Percentiles rank a stretch among this genome's conserved stretches.
Evolutionary conservation across 2,329 filamentous ascomycete genomes (phyloP).

Genomic region (Atkinsonella hypoxylon): DNA sequence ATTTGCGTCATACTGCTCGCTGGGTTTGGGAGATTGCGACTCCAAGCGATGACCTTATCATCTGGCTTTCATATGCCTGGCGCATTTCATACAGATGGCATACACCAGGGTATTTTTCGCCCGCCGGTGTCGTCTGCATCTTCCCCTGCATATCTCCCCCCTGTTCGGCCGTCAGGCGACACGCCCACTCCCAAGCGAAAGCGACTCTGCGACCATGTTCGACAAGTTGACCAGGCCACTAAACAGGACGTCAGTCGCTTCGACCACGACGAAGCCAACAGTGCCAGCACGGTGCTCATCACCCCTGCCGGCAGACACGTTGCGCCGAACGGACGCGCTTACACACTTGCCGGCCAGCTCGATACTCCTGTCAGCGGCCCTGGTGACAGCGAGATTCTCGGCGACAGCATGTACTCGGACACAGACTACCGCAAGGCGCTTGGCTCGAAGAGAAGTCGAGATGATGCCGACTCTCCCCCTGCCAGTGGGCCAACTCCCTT

Average conservation of each 20-base stretch:
- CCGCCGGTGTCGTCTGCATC: conserved; percentile 31
- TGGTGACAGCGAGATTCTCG: conserved; percentile 25
- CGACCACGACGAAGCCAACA: neutral
- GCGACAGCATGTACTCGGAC: conserved; percentile 46
- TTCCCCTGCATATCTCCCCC: conserved; percentile 26
- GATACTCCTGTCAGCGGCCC: conserved; percentile 30
- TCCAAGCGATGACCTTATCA: conserved; percentile 1
- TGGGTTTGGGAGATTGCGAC: neutral
- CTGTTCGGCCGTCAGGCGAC: conserved; percentile 11
- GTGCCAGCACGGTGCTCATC: conserved; percentile 2
- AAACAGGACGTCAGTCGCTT: neutral
- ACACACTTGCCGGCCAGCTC: conserved; percentile 42
- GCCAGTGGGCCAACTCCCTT: conserved; percentile 20
- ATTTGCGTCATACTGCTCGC: neutral
- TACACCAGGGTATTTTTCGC: conserved; percentile 35
- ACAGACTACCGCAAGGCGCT: conserved; percentile 41
- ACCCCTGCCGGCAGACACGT: conserved; percentile 4
- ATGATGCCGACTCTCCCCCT: conserved; percentile 24
- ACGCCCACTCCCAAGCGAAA: conserved; percentile 32
- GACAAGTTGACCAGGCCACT: neutral
- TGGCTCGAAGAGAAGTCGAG: conserved; percentile 31
- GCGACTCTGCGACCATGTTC: conserved; percentile 20
- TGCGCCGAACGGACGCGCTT: conserved; percentile 14
- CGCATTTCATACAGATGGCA: conserved; percentile 22
- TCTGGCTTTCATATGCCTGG: conserved; percentile 24